These are phyloP conservation scores for Hypoxylon sp. DNA, from an alignment of 2,329 filamentous ascomycete genomes.

Conservation along the genomic window DNA sequence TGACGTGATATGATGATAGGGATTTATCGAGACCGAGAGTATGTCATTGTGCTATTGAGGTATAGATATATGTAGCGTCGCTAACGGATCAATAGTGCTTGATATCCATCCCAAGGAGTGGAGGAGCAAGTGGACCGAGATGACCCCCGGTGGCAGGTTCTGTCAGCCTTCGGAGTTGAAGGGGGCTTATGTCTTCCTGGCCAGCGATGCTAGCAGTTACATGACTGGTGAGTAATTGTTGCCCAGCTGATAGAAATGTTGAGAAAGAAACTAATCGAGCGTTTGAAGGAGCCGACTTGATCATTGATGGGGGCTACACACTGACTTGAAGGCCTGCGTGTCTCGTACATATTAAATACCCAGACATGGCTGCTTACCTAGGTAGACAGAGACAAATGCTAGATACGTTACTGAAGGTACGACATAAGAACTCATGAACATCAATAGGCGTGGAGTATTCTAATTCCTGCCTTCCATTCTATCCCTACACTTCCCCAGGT, in stretches of 20 bases:
- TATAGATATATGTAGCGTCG: background rate
- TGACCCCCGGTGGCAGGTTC: conserved; percentile 44
- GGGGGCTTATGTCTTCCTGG: conserved; percentile 49
- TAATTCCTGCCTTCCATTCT: background rate
- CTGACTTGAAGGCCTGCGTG: conserved; percentile 12
- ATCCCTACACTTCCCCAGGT: background rate
- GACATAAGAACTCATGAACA: too few species aligned
- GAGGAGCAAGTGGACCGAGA: conserved; percentile 42
- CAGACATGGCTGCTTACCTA: background rate
- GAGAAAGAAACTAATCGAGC: background rate
- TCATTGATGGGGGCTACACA: conserved; percentile 45
- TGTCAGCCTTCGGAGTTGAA: conserved; percentile 48
- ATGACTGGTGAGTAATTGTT: conserved; percentile 47
- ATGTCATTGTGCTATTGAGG: conserved; percentile 11
- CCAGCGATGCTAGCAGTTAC: conserved; percentile 51
- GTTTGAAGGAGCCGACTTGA: conserved; percentile 37
- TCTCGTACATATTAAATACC: background rate
- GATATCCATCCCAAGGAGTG: conserved; percentile 43
- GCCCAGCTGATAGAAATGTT: background rate
- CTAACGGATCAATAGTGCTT: conserved; percentile 38
- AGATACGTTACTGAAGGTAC: background rate
- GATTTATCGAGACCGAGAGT: conserved; percentile 47
- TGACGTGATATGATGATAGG: conserved; percentile 28
- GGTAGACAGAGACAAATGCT: background rate
- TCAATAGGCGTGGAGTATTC: too few species aligned